Evolutionary conservation across 2,329 filamentous ascomycete genomes (phyloP).

Genomic region (Botrytis tulipae): DNA sequence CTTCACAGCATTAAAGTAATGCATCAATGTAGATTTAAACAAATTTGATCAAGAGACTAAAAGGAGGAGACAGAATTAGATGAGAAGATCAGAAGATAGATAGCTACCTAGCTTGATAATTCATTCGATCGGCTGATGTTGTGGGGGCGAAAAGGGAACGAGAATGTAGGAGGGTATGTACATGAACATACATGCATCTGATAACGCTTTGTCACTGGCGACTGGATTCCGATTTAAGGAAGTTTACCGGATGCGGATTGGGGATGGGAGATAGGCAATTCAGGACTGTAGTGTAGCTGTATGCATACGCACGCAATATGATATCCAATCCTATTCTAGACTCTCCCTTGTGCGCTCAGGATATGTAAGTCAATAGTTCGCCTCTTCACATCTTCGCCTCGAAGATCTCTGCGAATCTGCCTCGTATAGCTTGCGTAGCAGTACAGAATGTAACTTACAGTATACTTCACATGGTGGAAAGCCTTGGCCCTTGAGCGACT

Average conservation of each 20-base stretch:
- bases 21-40: background rate
- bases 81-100: background rate
- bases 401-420: background rate
- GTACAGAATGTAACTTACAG: background rate
- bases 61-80: background rate
- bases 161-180: background rate
- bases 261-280: background rate
- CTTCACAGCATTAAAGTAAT: background rate
- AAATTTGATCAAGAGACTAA: background rate
- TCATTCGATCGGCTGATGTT: background rate
- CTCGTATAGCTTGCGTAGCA: too few species aligned
- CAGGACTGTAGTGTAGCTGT: background rate
- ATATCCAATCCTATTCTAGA: background rate
- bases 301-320: background rate
- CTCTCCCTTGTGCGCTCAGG: background rate
- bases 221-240: background rate
- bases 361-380: background rate
- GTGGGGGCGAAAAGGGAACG: conserved; percentile 3
- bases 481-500: background rate
- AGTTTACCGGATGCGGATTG: background rate
- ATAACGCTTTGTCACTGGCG: background rate
- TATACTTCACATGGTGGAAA: background rate
- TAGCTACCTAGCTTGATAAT: background rate
- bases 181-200: background rate
- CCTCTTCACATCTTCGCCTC: background rate